These are phyloP conservation scores for Penicillium sp. DNA, from an alignment of 2,329 filamentous ascomycete species.

Conservation along the genomic window DNA sequence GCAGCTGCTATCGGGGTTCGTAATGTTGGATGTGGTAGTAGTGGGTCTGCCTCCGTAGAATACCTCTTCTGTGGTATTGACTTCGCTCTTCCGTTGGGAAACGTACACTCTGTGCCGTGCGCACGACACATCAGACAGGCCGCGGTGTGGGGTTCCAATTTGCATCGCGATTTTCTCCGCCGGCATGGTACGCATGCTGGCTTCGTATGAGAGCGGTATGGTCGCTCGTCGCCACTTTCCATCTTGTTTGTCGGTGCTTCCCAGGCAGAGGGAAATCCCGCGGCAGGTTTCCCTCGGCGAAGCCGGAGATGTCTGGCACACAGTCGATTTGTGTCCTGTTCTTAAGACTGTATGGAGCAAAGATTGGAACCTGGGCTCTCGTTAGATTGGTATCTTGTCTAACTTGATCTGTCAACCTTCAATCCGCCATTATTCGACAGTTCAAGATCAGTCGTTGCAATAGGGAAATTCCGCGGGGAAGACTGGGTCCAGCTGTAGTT, in stretches of 20 bases:
- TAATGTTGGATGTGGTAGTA: neutral
- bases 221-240: slow-evolving; percentile 9
- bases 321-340: neutral
- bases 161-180: slow-evolving; percentile 18
- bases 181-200: slow-evolving; percentile 16
- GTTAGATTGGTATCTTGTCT: neutral
- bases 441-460: neutral
- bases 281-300: neutral
- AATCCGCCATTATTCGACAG: too few relatives aligned
- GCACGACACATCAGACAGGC: slow-evolving; percentile 17
- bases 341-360: neutral
- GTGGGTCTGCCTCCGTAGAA: neutral
- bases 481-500: neutral
- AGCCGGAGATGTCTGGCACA: neutral
- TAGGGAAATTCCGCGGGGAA: slow-evolving; percentile 1
- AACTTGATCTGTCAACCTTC: neutral
- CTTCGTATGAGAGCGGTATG: slow-evolving; percentile 16
- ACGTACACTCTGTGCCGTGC: slow-evolving; percentile 16
- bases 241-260: neutral
- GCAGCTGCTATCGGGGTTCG: neutral
- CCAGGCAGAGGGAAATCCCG: neutral
- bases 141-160: neutral
- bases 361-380: neutral
- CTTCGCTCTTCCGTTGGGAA: slow-evolving; percentile 4
- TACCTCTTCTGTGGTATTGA: neutral